Conservation (phyloP, 257 asterid genomes). For the Capsicum rhomboideum region DNA sequence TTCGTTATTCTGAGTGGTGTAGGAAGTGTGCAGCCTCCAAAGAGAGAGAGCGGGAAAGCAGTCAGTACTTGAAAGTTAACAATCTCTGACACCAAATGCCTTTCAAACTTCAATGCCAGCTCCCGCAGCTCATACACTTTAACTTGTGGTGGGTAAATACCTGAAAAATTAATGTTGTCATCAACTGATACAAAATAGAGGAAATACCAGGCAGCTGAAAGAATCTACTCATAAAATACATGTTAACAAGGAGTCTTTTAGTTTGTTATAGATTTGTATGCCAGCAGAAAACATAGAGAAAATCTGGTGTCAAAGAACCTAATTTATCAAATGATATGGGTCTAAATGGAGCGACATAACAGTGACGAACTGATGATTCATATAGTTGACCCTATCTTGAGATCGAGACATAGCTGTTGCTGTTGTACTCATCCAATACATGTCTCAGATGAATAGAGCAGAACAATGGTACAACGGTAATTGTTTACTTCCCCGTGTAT, state of each 20-base stretch:
- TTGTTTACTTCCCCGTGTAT: neutral
- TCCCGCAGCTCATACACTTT: slow-evolving; percentile 90
- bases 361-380: neutral
- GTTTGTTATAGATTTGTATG: neutral
- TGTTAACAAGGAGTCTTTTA: neutral
- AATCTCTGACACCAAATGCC: slow-evolving; percentile 88
- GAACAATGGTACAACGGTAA: neutral
- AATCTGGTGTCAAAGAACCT: neutral
- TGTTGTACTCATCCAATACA: neutral
- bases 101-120: slow-evolving; percentile 76
- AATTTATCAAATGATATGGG: neutral
- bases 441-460: neutral
- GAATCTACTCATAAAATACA: neutral
- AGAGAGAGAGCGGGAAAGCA: neutral
- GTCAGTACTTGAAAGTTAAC: slow-evolving; percentile 61
- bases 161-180: slow-evolving; percentile 16
- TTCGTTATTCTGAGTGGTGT: neutral
- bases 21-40: neutral
- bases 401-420: neutral
- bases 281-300: neutral
- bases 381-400: neutral
- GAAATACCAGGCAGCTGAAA: neutral
- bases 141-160: slow-evolving; percentile 94
- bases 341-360: neutral
- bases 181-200: neutral